A percentile compares a stretch with the other conserved stretches of the same genome.
Conservation (phyloP, 495 filamentous ascomycete genomes). For the Daldinia vernicosa region DNA sequence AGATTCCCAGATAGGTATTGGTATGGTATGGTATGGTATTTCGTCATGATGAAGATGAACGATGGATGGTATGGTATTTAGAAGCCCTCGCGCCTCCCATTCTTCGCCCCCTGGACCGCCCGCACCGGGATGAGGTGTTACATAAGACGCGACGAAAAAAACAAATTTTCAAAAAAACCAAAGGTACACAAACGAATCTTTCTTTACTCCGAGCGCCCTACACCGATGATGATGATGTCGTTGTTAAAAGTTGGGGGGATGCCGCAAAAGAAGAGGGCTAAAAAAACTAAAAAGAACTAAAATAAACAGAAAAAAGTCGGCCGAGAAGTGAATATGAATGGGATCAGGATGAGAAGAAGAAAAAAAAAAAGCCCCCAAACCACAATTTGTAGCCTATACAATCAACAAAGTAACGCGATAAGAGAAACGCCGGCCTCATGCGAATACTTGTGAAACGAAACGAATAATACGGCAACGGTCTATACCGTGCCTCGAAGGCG, state of each 20-base stretch:
- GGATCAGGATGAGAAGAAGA: constrained; percentile 16
- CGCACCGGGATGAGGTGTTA: constrained; percentile 4
- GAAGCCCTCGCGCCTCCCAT: background rate
- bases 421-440: constrained; percentile 34
- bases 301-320: background rate
- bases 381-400: constrained; percentile 40
- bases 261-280: background rate
- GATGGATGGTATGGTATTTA: constrained; percentile 6
- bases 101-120: background rate
- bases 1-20: background rate
- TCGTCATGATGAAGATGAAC: constrained; percentile 7
- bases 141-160: background rate
- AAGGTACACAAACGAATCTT: constrained; percentile 1
- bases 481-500: constrained; percentile 56
- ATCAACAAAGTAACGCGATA: constrained; percentile 27
- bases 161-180: background rate
- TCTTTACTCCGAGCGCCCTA: constrained; percentile 32
- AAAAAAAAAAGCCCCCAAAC: too few species aligned
- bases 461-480: constrained; percentile 11
- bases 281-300: constrained; percentile 1
- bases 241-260: background rate
- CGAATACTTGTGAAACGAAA: constrained; percentile 21
- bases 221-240: constrained; percentile 10
- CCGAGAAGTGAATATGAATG: constrained; percentile 17
- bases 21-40: constrained; percentile 2